These are phyloP conservation scores for Nepenthes gracilis DNA, from an alignment of 148 eudicot genomes.

Conservation along the genomic window DNA sequence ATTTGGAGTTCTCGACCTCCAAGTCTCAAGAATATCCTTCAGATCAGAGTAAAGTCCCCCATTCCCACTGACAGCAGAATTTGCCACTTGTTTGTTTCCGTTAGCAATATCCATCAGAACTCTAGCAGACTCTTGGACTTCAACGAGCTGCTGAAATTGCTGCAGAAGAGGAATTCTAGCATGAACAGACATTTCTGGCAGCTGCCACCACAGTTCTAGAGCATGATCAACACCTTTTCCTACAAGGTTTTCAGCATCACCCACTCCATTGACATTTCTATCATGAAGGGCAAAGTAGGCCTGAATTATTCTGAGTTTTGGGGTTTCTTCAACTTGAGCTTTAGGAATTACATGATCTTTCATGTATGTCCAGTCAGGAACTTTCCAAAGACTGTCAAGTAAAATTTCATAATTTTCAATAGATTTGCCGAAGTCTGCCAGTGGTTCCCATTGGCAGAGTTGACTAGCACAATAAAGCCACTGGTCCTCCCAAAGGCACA, in stretches of 20 bases:
- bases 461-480: constrained; percentile 94
- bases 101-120: constrained; percentile 76
- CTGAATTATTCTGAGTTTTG: constrained; percentile 85
- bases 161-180: constrained; percentile 84
- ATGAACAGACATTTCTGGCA: constrained; percentile 98
- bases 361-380: constrained; percentile 89
- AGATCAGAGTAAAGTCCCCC: constrained; percentile 80
- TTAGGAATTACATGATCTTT: constrained; percentile 88
- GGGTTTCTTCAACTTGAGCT: constrained; percentile 97
- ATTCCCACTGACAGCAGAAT: constrained; percentile 57
- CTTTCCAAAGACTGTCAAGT: constrained; percentile 93
- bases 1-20: constrained; percentile 97
- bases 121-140: constrained; percentile 94
- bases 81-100: constrained; percentile 66
- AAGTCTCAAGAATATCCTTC: constrained; percentile 97
- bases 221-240: constrained; percentile 92
- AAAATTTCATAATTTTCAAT: constrained; percentile 88
- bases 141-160: constrained; percentile 96
- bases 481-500: constrained; percentile 99
- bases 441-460: constrained; percentile 95
- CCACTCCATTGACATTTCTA: constrained; percentile 69
- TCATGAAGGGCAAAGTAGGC: constrained; percentile 97
- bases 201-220: constrained; percentile 98
- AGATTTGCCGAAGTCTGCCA: constrained; percentile 85
- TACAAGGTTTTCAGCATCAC: constrained; percentile 82